Conservation (phyloP, 495 filamentous ascomycete genomes). For the Aspergillus sclerotiicarbonarius region DNA sequence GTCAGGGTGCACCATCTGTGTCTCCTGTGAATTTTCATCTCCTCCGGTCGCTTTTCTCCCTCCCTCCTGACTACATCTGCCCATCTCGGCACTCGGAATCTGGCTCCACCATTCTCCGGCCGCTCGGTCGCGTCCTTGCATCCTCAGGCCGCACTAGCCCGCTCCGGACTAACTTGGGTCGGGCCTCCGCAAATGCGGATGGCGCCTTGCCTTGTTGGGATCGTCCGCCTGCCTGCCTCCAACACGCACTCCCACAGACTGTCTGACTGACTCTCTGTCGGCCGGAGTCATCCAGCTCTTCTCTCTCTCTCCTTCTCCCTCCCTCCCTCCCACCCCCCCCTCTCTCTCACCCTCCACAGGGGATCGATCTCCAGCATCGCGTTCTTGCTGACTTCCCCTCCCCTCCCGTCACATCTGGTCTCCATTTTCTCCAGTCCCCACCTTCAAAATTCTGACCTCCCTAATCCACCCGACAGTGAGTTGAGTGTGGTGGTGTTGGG, state of each 20-base stretch:
- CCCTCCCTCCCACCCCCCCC: not conserved
- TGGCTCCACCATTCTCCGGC: constrained; percentile 21
- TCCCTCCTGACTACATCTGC: constrained; percentile 8
- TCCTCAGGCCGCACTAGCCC: constrained; percentile 16
- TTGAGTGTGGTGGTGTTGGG: too few species aligned
- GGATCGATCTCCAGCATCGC: not conserved
- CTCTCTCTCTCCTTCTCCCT: constrained; percentile 1
- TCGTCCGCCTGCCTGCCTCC: not conserved
- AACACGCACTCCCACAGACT: not conserved
- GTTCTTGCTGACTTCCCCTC: too few species aligned
- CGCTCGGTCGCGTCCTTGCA: constrained; percentile 21
- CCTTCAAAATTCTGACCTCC: not conserved
- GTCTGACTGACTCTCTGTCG: not conserved
- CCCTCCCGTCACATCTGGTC: too few species aligned
- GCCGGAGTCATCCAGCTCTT: not conserved
- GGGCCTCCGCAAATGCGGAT: constrained; percentile 27
- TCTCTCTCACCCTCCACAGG: not conserved
- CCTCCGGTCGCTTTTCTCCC: too few species aligned
- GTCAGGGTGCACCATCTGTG: too few species aligned
- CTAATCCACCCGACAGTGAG: not conserved
- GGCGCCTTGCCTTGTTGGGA: constrained; percentile 11
- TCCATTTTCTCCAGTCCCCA: not conserved
- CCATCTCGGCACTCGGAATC: constrained; percentile 30
- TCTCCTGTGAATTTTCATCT: too few species aligned
- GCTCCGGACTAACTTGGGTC: constrained; percentile 23